Conservation (phyloP, 805 yeast species). For the Metschnikowia santaceciliae region DNA sequence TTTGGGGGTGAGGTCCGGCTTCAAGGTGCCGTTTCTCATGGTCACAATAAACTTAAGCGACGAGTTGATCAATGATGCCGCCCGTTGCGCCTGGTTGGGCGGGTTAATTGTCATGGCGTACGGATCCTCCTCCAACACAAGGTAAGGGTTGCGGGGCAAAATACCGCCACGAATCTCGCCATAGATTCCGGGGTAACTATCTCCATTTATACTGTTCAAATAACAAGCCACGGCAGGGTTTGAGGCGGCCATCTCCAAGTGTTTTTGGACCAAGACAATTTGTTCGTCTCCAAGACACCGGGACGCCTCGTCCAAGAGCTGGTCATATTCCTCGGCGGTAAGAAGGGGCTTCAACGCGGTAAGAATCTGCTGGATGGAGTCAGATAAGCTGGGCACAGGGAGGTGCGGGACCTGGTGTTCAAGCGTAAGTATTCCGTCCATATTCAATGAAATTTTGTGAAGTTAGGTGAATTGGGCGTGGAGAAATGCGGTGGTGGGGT, state of each 20-base stretch:
- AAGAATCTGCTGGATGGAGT: conserved; percentile 51
- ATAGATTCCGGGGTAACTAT: conserved; percentile 52
- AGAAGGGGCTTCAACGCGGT: conserved; percentile 59
- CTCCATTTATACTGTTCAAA: conserved; percentile 50
- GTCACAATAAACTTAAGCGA: conserved; percentile 63
- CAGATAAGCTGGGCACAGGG: conserved; percentile 56
- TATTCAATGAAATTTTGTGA: background rate
- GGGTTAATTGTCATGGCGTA: conserved; percentile 49
- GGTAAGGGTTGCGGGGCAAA: conserved; percentile 73
- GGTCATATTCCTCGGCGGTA: conserved; percentile 46
- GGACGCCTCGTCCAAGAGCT: conserved; percentile 41
- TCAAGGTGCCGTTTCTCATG: conserved; percentile 48
- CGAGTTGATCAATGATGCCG: conserved; percentile 63
- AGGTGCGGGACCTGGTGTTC: conserved; percentile 49
- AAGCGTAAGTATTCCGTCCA: conserved; percentile 20
- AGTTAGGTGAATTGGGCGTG: background rate
- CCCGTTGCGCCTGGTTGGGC: conserved; percentile 64
- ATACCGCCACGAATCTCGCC: conserved; percentile 64
- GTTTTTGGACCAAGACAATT: conserved; percentile 48
- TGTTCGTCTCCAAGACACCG: conserved; percentile 42
- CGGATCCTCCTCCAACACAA: conserved; percentile 73
- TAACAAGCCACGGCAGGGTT: conserved; percentile 41
- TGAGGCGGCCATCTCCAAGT: conserved; percentile 44
- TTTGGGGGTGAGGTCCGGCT: conserved; percentile 55
- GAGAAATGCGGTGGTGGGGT: too few relatives aligned